Evolutionary conservation across 495 filamentous ascomycete species (phyloP).

Genomic region (Penicillium lividum): DNA sequence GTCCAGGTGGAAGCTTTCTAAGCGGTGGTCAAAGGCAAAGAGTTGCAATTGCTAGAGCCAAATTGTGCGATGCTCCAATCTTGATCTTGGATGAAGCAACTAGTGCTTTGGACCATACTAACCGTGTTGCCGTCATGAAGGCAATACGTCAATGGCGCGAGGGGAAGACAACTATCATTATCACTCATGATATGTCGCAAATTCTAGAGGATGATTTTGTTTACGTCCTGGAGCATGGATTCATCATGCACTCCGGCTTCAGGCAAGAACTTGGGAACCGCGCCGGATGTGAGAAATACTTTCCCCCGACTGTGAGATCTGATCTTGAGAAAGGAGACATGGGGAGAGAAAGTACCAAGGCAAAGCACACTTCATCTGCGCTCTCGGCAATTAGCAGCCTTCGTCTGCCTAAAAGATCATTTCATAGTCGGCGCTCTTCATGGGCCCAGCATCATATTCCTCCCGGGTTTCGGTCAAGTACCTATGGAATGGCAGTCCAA

Average conservation of each 20-base stretch:
- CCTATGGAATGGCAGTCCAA: constrained; percentile 3
- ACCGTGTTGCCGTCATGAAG: constrained; percentile 69
- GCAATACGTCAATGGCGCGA: constrained; percentile 68
- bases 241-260: constrained; percentile 69
- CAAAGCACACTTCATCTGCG: background rate
- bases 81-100: constrained; percentile 86
- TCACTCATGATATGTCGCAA: constrained; percentile 87
- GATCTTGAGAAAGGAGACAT: background rate
- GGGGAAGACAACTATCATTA: constrained; percentile 78
- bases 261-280: constrained; percentile 44
- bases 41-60: constrained; percentile 74
- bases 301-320: constrained; percentile 6
- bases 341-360: background rate
- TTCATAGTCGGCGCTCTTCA: constrained; percentile 5
- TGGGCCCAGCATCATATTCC: constrained; percentile 25
- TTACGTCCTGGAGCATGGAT: constrained; percentile 75
- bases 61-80: constrained; percentile 76
- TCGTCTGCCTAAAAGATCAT: constrained; percentile 4
- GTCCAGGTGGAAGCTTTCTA: constrained; percentile 65
- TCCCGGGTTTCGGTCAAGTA: constrained; percentile 14
- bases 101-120: constrained; percentile 73
- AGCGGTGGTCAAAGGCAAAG: constrained; percentile 86
- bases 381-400: background rate
- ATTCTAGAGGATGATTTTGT: constrained; percentile 75
- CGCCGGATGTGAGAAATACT: constrained; percentile 20